Evolutionary conservation across 768 basidiomycete species (phyloP).

Genomic region (Amanita subjunquillea): DNA sequence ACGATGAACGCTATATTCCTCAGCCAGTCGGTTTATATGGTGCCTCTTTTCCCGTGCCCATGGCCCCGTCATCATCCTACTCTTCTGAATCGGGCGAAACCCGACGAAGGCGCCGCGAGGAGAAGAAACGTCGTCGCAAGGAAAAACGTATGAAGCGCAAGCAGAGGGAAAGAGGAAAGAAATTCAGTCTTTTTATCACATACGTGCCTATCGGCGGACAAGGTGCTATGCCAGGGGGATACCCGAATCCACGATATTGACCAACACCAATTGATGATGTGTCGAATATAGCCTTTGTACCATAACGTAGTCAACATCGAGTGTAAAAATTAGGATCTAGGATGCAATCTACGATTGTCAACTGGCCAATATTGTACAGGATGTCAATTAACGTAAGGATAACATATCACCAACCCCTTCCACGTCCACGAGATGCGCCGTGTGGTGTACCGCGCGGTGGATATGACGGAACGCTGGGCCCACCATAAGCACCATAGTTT

Average conservation of each 20-base stretch:
- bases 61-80: not conserved
- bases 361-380: not conserved
- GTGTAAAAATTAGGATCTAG: not conserved
- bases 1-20: constrained; percentile 14
- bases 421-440: constrained; percentile 31
- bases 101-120: constrained; percentile 41
- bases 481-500: constrained; percentile 22
- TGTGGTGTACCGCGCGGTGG: not conserved
- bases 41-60: constrained; percentile 1
- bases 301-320: not conserved
- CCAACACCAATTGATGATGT: not conserved
- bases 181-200: constrained; percentile 53
- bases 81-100: constrained; percentile 22
- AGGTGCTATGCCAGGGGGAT: constrained; percentile 14
- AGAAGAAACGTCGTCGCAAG: constrained; percentile 46
- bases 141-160: constrained; percentile 55
- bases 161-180: constrained; percentile 49
- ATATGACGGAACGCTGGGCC: constrained; percentile 10
- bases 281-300: not conserved
- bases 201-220: constrained; percentile 26
- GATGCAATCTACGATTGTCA: too few relatives aligned
- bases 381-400: not conserved
- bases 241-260: constrained; percentile 9
- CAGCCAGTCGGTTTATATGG: constrained; percentile 2
- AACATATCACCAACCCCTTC: constrained; percentile 31